Conservation (phyloP, 139 green algal genomes). For the Chlorella ohadii region DNA sequence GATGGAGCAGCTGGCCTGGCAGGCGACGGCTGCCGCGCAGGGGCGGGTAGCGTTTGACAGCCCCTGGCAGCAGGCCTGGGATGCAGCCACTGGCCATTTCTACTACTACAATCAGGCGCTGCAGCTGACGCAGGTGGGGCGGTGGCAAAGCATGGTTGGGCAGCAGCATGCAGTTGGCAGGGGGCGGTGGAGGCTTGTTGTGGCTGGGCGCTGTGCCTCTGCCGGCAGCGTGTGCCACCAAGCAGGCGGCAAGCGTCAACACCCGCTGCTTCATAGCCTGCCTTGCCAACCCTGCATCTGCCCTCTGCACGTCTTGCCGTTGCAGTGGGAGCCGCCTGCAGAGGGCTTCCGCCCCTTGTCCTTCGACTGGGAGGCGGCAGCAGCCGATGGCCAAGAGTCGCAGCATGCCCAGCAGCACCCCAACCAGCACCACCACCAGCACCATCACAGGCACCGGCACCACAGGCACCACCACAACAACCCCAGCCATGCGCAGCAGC, state of each 20-base stretch:
- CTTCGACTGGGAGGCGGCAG: slow-evolving; percentile 4
- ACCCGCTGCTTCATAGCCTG: neutral
- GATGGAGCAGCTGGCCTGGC: slow-evolving; percentile 22
- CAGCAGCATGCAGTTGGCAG: too few species aligned
- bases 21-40: neutral
- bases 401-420: neutral
- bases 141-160: too few species aligned
- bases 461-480: neutral
- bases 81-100: slow-evolving; percentile 13
- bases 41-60: neutral
- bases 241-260: neutral
- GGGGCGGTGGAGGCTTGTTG: too few species aligned
- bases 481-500: neutral
- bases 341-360: slow-evolving; percentile 37
- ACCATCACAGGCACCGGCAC: neutral
- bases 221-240: neutral
- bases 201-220: too few species aligned
- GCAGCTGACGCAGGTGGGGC: slow-evolving; percentile 24
- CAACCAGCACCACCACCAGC: neutral
- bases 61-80: slow-evolving; percentile 52
- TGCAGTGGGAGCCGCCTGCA: slow-evolving; percentile 48
- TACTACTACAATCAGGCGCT: slow-evolving; percentile 47
- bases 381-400: neutral
- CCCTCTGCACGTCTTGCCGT: neutral
- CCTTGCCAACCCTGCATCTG: neutral